phyloP scores from a whole-genome alignment of 2,329 filamentous ascomycete species.

The Aphanoascus verrucosus region DNA sequence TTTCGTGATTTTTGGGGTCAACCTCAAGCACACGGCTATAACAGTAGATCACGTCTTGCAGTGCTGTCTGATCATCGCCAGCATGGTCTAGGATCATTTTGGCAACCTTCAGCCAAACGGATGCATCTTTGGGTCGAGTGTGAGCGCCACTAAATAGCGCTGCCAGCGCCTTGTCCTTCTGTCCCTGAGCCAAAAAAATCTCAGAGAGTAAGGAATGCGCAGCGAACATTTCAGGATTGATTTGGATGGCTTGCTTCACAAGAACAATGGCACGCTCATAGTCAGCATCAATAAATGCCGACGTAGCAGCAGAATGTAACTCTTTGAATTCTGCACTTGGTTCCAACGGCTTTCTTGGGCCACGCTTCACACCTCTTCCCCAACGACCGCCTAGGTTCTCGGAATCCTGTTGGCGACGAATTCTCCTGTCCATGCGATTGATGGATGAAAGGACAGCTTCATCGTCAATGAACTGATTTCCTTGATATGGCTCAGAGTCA shows the following conservation, averaged over 20 bases:
- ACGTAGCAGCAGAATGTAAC: conserved; percentile 38
- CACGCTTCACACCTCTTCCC: conserved; percentile 33
- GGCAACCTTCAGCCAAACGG: conserved; percentile 49
- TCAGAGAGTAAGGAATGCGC: conserved; percentile 52
- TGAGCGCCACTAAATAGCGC: conserved; percentile 50
- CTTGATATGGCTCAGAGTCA: conserved; percentile 9
- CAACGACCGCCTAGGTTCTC: conserved; percentile 9
- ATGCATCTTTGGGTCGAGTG: conserved; percentile 43
- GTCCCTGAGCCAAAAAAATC: conserved; percentile 46
- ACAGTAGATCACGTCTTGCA: conserved; percentile 44
- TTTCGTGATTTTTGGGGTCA: conserved; percentile 42
- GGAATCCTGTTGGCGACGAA: conserved; percentile 5
- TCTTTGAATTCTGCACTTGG: conserved; percentile 40
- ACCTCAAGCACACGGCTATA: conserved; percentile 45
- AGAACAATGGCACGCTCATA: conserved; percentile 36
- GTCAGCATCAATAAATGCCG: conserved; percentile 40
- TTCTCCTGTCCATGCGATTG: conserved; percentile 15
- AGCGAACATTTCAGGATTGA: conserved; percentile 53
- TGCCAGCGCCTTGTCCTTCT: conserved; percentile 46
- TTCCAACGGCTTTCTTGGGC: conserved; percentile 38
- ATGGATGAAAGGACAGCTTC: conserved; percentile 13
- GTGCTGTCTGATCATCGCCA: conserved; percentile 34
- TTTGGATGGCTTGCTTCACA: conserved; percentile 41
- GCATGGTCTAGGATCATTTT: conserved; percentile 43
- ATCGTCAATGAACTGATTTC: conserved; percentile 12